These are phyloP conservation scores for Plicaturopsis crispa DNA, from an alignment of 768 basidiomycete genomes.

Conservation along the genomic window DNA sequence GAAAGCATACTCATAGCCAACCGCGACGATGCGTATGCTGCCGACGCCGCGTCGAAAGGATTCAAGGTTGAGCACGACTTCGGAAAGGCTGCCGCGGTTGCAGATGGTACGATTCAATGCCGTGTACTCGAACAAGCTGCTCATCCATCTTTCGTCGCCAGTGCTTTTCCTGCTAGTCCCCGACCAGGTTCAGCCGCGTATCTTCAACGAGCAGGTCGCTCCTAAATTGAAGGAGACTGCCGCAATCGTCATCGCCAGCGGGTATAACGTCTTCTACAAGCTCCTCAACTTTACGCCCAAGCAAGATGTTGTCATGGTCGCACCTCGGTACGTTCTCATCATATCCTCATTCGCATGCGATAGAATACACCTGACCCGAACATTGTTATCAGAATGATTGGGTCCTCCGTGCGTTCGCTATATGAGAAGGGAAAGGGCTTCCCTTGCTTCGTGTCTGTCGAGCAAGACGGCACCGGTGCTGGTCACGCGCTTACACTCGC, in stretches of 20 bases:
- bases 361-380: neutral
- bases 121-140: neutral
- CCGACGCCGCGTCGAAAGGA: slow-evolving; percentile 46
- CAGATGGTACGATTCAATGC: slow-evolving; percentile 37
- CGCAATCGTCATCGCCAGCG: slow-evolving; percentile 52
- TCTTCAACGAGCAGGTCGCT: slow-evolving; percentile 51
- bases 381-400: slow-evolving; percentile 46
- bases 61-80: slow-evolving; percentile 54
- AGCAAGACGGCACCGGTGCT: slow-evolving; percentile 49
- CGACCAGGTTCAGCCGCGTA: slow-evolving; percentile 54
- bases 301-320: slow-evolving; percentile 62
- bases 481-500: slow-evolving; percentile 42
- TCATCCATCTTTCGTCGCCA: slow-evolving; percentile 14
- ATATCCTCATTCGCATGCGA: neutral
- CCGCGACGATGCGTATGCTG: slow-evolving; percentile 49
- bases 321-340: slow-evolving; percentile 36
- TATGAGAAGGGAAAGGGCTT: slow-evolving; percentile 55
- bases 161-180: slow-evolving; percentile 57
- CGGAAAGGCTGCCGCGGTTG: slow-evolving; percentile 42
- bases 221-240: slow-evolving; percentile 40
- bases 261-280: slow-evolving; percentile 60
- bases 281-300: slow-evolving; percentile 42
- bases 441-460: slow-evolving; percentile 59
- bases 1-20: slow-evolving; percentile 56
- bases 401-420: slow-evolving; percentile 54